phyloP scores from a whole-genome alignment of 495 filamentous ascomycete genomes.

The Podospora sp. region DNA sequence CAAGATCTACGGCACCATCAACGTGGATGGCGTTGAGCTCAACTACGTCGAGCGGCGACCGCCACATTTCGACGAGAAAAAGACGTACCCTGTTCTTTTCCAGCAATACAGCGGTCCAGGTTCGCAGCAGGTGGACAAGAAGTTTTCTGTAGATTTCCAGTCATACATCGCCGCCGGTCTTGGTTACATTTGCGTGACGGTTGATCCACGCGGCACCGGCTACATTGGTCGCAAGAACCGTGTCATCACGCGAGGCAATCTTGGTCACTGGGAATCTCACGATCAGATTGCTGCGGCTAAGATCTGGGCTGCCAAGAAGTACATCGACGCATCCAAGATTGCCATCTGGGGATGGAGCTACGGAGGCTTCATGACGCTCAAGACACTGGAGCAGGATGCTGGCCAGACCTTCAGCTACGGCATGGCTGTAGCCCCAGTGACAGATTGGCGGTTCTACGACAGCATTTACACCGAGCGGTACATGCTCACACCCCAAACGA shows the following conservation, averaged over 20 bases:
- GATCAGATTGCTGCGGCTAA: conserved; percentile 93
- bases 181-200: conserved; percentile 94
- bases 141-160: conserved; percentile 85
- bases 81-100: conserved; percentile 92
- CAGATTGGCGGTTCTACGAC: conserved; percentile 95
- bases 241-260: conserved; percentile 76
- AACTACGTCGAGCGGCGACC: conserved; percentile 90
- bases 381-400: conserved; percentile 88
- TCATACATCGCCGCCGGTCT: conserved; percentile 82
- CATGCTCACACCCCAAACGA: conserved; percentile 89
- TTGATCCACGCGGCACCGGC: conserved; percentile 92
- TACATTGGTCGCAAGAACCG: conserved; percentile 84
- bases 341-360: conserved; percentile 99
- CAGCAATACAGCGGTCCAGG: conserved; percentile 89
- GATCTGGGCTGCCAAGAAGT: conserved; percentile 78
- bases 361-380: conserved; percentile 96
- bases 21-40: conserved; percentile 67
- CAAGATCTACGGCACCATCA: conserved; percentile 81
- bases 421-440: conserved; percentile 97
- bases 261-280: conserved; percentile 81
- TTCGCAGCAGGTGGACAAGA: conserved; percentile 82
- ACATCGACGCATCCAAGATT: conserved; percentile 78
- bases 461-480: conserved; percentile 95
- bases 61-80: conserved; percentile 82
- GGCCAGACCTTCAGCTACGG: conserved; percentile 91